Evolutionary conservation across 1,139 yeast species (phyloP).

Genomic region (Saccharomyces pastorianus): DNA sequence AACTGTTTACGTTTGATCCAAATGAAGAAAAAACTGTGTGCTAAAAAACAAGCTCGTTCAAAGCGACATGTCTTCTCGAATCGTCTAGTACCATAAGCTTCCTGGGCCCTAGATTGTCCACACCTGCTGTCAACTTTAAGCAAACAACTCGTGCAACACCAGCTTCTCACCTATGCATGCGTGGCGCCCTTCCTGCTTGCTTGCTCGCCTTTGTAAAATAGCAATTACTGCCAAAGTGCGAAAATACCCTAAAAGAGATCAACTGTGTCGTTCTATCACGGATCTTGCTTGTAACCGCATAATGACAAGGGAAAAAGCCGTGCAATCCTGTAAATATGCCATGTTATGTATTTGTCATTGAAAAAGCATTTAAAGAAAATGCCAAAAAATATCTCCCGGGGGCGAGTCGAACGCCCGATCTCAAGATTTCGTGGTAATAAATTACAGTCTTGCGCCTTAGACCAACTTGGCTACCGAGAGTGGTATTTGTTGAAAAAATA

Average conservation of each 20-base stretch:
- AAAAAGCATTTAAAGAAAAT: too few relatives aligned
- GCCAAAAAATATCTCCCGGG: not conserved
- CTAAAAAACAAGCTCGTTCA: not conserved
- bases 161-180: not conserved
- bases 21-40: not conserved
- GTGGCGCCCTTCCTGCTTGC: not conserved
- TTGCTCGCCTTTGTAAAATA: not conserved
- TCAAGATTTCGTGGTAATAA: too few relatives aligned
- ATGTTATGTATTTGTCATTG: not conserved
- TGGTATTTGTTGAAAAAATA: not conserved
- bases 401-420: too few relatives aligned
- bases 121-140: not conserved
- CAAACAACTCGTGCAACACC: not conserved
- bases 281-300: not conserved
- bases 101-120: not conserved
- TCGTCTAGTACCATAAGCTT: not conserved
- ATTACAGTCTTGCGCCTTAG: too few relatives aligned
- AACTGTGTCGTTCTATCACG: not conserved
- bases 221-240: not conserved
- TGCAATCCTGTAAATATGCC: not conserved
- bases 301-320: not conserved
- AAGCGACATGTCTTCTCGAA: not conserved
- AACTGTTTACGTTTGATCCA: not conserved
- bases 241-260: not conserved
- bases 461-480: too few relatives aligned